Evolutionary conservation across 2,329 filamentous ascomycete genomes (phyloP), one percentile per base, ranked within the genome.

Genomic region (Colletotrichum tropicale): DNA sequence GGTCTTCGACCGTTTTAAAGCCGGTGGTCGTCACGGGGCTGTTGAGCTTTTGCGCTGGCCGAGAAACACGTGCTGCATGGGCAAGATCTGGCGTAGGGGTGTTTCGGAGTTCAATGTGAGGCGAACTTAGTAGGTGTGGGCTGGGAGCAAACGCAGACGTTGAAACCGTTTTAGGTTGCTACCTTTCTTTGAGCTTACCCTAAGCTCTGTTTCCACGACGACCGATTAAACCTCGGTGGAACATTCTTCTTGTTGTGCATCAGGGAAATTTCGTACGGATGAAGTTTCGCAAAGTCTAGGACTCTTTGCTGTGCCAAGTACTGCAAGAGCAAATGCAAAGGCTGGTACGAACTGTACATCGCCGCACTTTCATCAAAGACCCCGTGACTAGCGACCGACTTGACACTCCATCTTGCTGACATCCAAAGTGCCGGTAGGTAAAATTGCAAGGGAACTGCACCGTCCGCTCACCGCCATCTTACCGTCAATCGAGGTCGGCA

Each of bases 41-140:
- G 21, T 9, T 21, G 26, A 28, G 30, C 3, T n/a, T 24, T 13
- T n/a, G 15, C 18, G 18, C 12, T 13, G 28, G 28, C 28, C 58
- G 28, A 61, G 2, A 21, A 2, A 10, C 30, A 21, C 5, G 0
- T 1, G 58, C n/a, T 13, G 8, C 2, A 1, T n/a, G 58, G 4
- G 58, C 16, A 24, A 21, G 43, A 21, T 21, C n/a, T 52, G 43
- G 43, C 43, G 43, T 52, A 12, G 0, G 0, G 10, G n/a, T 21
- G 43, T 52, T 52, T 52, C 43, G 43, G 10, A 52, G 43, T 52
- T 6, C 43, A 7, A 52, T 13, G n/a, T 52, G 43, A 52, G 43
- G 43, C 43, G 43, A 52, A 52, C 43, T 52, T n/a, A 21, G 43
- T 21, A 21, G n/a, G 43, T 52, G 43, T 52, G 43, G 43, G 43